Evolutionary conservation across 352 stramenopile genomes (phyloP), one percentile per base, ranked within the genome.

Genomic region (Aphanomyces astaci): DNA sequence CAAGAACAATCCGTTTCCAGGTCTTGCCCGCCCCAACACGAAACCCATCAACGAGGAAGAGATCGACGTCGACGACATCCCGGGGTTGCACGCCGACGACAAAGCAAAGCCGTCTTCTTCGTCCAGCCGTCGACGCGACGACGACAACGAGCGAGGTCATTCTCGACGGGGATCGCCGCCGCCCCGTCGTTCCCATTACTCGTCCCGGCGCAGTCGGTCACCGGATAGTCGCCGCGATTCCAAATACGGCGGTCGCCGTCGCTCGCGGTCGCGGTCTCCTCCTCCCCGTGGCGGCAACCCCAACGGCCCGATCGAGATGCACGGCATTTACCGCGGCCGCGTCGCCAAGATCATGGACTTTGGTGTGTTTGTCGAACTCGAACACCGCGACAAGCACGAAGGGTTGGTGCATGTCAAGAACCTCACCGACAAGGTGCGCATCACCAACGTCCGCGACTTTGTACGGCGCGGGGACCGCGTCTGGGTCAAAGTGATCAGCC

Each of bases 401-500:
- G 96, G 96, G 25, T 84, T 99, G 7, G 95, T 98, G 27, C 96
- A 98, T 72, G 87, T 98, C 3, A 90, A 86, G 15, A 96, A 98
- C 72, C 67, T 99, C 31, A 92, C 88, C 4, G 75, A 89, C 64
- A 43, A 43, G 36, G 76, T 80, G 73, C 87, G 94, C 33, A 80
- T 98, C 28, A 75, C 85, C 64, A 88, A 96, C 66, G 78, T 89
- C 24, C 95, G 96, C 60, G 85, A 96, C 56, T 81, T 90, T 27
- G 87, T 98, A 55, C 82, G 84, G 11, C 79, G 86, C 27, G 89
- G 88, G 7, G 83, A 99, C 78, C 75, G 74, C 24, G 94, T 99
- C 4, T 98, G 97, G 75, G 94, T 99, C 64, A 99, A 99, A 74
- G 81, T 98, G 1, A 98, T 98, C 70, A 98, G 90, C 3, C 89